These are phyloP conservation scores for Auxenochlorella pyrenoidosa DNA, from an alignment of 139 green algal species.

Conservation along the genomic window DNA sequence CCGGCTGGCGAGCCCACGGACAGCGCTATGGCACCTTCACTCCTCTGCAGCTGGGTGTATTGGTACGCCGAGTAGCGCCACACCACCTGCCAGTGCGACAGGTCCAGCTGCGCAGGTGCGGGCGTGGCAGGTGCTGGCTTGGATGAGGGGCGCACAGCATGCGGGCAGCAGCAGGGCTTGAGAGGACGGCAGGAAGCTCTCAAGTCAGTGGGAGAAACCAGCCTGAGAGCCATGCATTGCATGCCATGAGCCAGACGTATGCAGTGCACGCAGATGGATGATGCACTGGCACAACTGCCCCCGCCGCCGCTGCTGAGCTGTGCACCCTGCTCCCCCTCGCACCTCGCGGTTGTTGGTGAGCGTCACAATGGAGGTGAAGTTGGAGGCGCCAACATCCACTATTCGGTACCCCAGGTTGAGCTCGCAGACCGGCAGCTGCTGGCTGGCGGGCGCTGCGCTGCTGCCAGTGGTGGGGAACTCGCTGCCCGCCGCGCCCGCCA, in stretches of 20 bases:
- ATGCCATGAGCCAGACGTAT: no score
- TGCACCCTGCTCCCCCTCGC: neutral
- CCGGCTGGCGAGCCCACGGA: slow-evolving; percentile 13
- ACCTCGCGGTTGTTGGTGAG: slow-evolving; percentile 50
- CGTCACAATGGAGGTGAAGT: slow-evolving; percentile 25
- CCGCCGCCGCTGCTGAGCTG: neutral
- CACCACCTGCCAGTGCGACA: slow-evolving; percentile 49
- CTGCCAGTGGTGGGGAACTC: no score
- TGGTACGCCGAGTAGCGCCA: slow-evolving; percentile 16
- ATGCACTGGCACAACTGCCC: no score
- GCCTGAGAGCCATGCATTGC: no score
- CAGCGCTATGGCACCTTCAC: slow-evolving; percentile 33
- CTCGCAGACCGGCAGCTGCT: slow-evolving; percentile 18
- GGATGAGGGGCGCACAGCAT: neutral
- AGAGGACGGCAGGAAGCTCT: no score
- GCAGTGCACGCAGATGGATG: no score
- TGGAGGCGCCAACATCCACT: neutral
- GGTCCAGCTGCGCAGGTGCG: slow-evolving; percentile 28
- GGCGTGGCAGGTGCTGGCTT: neutral
- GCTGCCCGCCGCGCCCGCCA: neutral
- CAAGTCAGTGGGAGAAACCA: no score
- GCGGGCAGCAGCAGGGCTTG: neutral
- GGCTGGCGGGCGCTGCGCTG: neutral
- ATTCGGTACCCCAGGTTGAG: slow-evolving; percentile 5
- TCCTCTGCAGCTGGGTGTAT: neutral